Base-by-base conservation (phyloP, 768 basidiomycete genomes). In the Lyophyllum shimeji region DNA sequence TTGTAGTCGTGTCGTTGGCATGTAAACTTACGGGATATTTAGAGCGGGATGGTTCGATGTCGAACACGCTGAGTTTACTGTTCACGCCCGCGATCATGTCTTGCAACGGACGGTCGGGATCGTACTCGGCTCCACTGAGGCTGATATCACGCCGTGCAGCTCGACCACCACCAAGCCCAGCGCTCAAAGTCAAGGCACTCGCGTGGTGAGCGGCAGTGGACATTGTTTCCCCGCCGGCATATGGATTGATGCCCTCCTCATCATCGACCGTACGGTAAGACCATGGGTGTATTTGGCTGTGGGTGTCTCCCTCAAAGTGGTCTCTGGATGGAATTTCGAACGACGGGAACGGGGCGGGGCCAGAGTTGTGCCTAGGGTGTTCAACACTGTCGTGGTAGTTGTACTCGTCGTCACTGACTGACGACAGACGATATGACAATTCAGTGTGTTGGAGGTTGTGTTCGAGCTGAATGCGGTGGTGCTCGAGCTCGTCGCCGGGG, bases 171-270 rank as follows among this genome's bases (percentile, higher is more conserved):
- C 81, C 86, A 9, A 96, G 79, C 0, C 95, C 94, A 3, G 93
- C 91, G 50, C 82, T 89, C 17, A 97, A 78, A 0, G 95, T 96
- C 50, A 96, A 76, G 2, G 84, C 92, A 60, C 89, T 92, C 23
- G 92, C 93, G 71, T 97, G 95, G 69, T 97, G 95, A 1, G 87
- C 91, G 8, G 84, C 85, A 0, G 94, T 95, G 0, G 91, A 94
- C 56, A 92, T 69, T 0, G 89, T 90, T 55, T 85, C 83, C 20
- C 81, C 84, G 39, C 79, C 84, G 34, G 78, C 82, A 60, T 85
- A 90, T 0, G 87, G 86, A 59, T 81, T 76, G 29, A 86, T 72
- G 18, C 84, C 87, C 12, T 88, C 87, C 3, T 89, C 69, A 69
- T 56, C 40, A 20, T 29, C 60, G 53, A 46, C 43, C 58, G 17